Conservation (phyloP, 257 asterid species). For the Solanum piurae region DNA sequence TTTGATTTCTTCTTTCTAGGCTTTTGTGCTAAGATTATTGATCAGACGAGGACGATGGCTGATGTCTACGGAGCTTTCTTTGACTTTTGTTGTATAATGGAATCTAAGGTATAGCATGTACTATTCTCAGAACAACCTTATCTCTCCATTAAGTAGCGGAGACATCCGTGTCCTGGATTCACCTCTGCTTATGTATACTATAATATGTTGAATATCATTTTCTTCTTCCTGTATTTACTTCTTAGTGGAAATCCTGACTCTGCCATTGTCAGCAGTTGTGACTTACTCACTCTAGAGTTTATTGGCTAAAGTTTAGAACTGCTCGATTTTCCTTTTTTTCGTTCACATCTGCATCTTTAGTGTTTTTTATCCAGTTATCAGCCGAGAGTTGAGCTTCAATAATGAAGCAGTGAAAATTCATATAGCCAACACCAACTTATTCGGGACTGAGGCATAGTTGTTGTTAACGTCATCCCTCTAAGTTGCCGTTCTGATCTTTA, state of each 20-base stretch:
- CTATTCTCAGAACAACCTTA: neutral
- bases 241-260: neutral
- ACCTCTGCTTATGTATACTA: neutral
- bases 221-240: neutral
- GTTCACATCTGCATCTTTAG: neutral
- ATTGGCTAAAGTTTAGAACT: neutral
- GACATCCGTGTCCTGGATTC: neutral
- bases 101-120: slow-evolving; percentile 47
- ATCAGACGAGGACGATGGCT: slow-evolving; percentile 55
- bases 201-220: neutral
- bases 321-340: neutral
- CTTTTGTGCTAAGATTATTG: slow-evolving; percentile 78
- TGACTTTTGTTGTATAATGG: slow-evolving; percentile 69
- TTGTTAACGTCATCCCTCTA: neutral
- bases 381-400: neutral
- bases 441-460: neutral
- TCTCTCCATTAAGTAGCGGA: neutral
- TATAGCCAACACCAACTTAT: neutral
- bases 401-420: neutral
- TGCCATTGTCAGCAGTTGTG: neutral
- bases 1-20: slow-evolving; percentile 31
- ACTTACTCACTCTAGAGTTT: neutral
- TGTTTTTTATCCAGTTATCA: neutral
- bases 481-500: neutral
- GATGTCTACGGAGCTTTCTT: slow-evolving; percentile 88